phyloP scores from a whole-genome alignment of 192 early-diverging fungal species.

The Oehlia diaphana region DNA sequence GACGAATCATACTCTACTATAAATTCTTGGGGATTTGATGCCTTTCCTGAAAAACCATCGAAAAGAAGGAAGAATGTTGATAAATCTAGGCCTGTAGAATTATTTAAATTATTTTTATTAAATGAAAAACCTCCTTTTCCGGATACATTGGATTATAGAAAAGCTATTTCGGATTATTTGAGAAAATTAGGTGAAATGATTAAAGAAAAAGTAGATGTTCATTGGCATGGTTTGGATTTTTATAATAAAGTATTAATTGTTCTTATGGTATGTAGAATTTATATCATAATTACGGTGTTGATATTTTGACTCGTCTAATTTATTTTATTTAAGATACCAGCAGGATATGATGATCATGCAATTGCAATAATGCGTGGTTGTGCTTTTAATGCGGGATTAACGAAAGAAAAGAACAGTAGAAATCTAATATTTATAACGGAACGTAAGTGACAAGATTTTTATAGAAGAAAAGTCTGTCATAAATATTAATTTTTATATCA shows the following conservation, averaged over 20 bases:
- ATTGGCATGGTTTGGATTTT: background rate
- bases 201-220: background rate
- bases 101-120: constrained; percentile 16
- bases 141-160: background rate
- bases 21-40: background rate
- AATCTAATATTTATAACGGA: background rate
- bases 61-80: background rate
- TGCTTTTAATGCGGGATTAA: background rate
- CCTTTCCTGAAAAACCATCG: background rate
- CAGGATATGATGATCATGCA: background rate
- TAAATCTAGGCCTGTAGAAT: background rate
- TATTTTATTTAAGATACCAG: background rate
- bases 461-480: background rate
- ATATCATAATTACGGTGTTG: background rate
- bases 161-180: constrained; percentile 14
- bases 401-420: background rate
- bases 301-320: too few species aligned
- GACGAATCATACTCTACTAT: background rate
- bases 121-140: background rate
- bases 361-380: constrained; percentile 10
- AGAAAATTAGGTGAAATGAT: background rate
- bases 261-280: background rate
- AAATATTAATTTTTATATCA: background rate
- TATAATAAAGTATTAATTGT: background rate
- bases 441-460: background rate